phyloP scores from a whole-genome alignment of 176 grass and related monocot genomes.

The Pontederia crassipes region DNA sequence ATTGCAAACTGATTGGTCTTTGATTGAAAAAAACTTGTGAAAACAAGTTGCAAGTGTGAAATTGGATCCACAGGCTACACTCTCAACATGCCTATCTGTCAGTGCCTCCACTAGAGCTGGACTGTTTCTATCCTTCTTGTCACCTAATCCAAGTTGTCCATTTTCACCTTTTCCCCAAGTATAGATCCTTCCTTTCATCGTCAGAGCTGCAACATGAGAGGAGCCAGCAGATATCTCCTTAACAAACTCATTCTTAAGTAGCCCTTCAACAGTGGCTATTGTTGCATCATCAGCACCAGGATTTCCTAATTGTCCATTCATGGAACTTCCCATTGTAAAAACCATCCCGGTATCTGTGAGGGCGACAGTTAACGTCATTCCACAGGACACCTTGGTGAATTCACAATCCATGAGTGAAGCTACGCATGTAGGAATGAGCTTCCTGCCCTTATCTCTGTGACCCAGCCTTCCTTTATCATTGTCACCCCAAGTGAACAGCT shows the following conservation, averaged over 20 bases:
- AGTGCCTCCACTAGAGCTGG: constrained; percentile 62
- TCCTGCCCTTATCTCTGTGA: constrained; percentile 58
- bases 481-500: constrained; percentile 91
- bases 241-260: constrained; percentile 70
- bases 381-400: constrained; percentile 76
- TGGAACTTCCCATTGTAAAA: constrained; percentile 61
- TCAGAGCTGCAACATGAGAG: constrained; percentile 58
- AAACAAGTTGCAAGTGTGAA: constrained; percentile 63
- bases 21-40: constrained; percentile 69
- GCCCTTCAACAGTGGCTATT: constrained; percentile 53
- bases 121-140: constrained; percentile 44
- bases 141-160: constrained; percentile 89
- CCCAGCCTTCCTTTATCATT: constrained; percentile 74
- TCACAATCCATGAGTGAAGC: constrained; percentile 63
- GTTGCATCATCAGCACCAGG: constrained; percentile 39
- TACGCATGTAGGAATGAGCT: constrained; percentile 56
- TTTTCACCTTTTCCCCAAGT: constrained; percentile 80
- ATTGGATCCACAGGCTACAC: constrained; percentile 76
- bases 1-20: constrained; percentile 62
- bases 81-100: constrained; percentile 70
- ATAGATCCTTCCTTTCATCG: constrained; percentile 68
- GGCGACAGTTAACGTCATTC: constrained; percentile 49
- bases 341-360: constrained; percentile 57
- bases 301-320: constrained; percentile 73
- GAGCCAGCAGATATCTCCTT: constrained; percentile 73